These are phyloP conservation scores for Sporodiniella umbellata DNA, from an alignment of 371 early-diverging fungal genomes.

Conservation along the genomic window DNA sequence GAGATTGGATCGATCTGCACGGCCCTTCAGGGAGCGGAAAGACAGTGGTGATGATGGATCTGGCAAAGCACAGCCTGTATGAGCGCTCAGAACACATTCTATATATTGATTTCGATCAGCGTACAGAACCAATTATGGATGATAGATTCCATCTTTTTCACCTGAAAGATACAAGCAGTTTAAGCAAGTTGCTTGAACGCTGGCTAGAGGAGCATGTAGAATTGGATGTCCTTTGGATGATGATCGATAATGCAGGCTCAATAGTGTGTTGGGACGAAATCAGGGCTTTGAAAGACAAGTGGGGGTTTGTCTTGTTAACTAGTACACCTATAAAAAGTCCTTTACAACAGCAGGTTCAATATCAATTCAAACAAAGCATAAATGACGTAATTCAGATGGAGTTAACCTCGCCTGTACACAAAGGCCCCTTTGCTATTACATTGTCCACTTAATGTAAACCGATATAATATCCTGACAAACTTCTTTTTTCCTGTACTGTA, in stretches of 20 bases:
- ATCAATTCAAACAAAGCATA: neutral
- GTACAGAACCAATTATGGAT: constrained; percentile 5
- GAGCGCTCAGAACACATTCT: constrained; percentile 9
- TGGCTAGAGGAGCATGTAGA: constrained; percentile 24
- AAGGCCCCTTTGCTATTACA: neutral
- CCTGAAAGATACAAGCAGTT: constrained; percentile 2
- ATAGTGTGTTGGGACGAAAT: neutral
- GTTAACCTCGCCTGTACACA: neutral
- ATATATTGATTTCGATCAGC: constrained; percentile 23
- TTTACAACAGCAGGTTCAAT: neutral
- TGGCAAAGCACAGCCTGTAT: constrained; percentile 9
- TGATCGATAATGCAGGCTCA: constrained; percentile 11
- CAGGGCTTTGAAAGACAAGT: constrained; percentile 1
- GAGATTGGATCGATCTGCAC: constrained; percentile 16
- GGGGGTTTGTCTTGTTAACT: constrained; percentile 9
- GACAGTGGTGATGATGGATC: constrained; percentile 9
- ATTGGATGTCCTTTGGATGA: constrained; percentile 15
- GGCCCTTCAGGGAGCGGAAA: constrained; percentile 27
- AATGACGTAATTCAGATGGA: neutral
- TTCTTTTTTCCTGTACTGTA: neutral
- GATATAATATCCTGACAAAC: neutral
- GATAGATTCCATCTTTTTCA: constrained; percentile 24
- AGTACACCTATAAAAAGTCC: neutral
- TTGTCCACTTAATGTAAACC: neutral
- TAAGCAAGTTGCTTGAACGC: constrained; percentile 9